These are phyloP conservation scores for Eucalyptus tenuipes DNA, from an alignment of 345 rosid genomes.

Conservation along the genomic window DNA sequence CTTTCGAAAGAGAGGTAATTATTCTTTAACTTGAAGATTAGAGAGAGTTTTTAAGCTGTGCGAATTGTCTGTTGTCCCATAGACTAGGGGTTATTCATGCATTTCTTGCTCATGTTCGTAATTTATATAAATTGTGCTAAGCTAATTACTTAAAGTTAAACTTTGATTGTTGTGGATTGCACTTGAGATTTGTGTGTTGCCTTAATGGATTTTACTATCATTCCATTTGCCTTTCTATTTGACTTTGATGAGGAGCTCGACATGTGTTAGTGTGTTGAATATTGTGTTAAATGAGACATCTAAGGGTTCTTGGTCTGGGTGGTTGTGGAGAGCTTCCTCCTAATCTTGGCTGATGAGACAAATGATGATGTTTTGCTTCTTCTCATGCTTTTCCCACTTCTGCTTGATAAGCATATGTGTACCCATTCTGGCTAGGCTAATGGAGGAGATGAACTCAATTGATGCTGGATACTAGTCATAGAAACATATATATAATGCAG, in stretches of 20 bases:
- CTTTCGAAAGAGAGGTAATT: slow-evolving; percentile 92
- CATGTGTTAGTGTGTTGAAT: not conserved
- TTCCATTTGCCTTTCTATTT: not conserved
- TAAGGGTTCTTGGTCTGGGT: not conserved
- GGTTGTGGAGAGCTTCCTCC: not conserved
- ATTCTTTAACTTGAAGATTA: not conserved
- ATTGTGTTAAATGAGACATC: not conserved
- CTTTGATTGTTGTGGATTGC: not conserved
- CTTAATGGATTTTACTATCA: not conserved
- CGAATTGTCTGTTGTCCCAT: not conserved
- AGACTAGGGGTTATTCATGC: not conserved
- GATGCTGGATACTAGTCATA: not conserved
- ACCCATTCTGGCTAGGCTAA: not conserved
- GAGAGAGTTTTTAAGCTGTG: not conserved
- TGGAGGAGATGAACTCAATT: not conserved
- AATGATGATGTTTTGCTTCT: not conserved
- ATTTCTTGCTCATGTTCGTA: not conserved
- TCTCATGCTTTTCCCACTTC: not conserved
- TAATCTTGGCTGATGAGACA: not conserved
- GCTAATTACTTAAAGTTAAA: not conserved
- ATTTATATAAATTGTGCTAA: not conserved
- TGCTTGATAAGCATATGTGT: not conserved
- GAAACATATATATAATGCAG: not conserved
- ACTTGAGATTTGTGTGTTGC: not conserved
- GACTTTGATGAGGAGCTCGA: not conserved